Base-by-base conservation (phyloP, 2,329 filamentous ascomycete species). In the Thielaviopsis populi region DNA sequence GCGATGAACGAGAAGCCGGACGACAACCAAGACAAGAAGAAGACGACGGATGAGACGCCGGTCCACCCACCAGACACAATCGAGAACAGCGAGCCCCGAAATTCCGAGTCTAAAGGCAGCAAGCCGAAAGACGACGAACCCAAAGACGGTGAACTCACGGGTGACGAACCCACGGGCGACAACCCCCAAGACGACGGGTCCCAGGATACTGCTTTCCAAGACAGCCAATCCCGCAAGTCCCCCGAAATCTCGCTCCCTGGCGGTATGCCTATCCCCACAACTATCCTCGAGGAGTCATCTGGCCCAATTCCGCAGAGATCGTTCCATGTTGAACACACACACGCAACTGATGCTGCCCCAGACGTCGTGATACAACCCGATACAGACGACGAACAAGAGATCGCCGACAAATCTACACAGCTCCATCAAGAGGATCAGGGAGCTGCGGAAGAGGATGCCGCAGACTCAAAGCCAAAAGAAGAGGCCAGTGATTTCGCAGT, bases 271-370 rank as follows among this genome's bases (percentile, higher is more conserved):
- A 75, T 81, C 62, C 80, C 80, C 11, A 77, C 73, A 67, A 83
- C 80, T 2, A 75, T 82, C 33, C 74, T 83, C 48, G 79, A 82
- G 69, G 79, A 83, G 73, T 73, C 77, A 17, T 72, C 74, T 33
- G 79, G 80, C 67, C 70, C 71, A 17, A 72, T 75, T 50, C 74
- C 75, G 59, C 75, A 76, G 24, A 74, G 77, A 67, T 77, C 78
- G 61, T 74, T 72, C 22, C 75, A 77, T 68, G 73, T 75, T 65
- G 71, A 76, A 68, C 73, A 76, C 68, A 77, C 76, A 69, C 78
- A 77, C 68, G 73, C 73, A 69, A 76, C 77, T 65, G 81, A 83
- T 70, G 77, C 80, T 42, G 70, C 75, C n/a, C 80, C 81, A 42
- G 81, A 83, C 69, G 68, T 80, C 66, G 72, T 82, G 61, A 67